These are phyloP conservation scores for Blumeria graminis DNA, from an alignment of 2,329 filamentous ascomycete species.

Conservation along the genomic window DNA sequence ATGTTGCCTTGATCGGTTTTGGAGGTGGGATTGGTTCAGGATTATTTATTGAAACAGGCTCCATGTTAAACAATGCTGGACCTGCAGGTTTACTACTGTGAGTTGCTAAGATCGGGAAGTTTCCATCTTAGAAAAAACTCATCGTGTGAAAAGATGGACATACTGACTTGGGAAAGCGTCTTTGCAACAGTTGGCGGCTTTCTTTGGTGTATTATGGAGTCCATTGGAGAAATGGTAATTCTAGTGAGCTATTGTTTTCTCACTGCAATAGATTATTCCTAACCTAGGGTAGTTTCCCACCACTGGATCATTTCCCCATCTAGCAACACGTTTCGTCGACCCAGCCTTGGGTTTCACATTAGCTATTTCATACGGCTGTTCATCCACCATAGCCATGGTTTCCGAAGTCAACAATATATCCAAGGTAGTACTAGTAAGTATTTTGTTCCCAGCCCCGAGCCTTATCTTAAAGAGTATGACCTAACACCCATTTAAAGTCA, in stretches of 20 bases:
- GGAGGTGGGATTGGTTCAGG: constrained; percentile 32
- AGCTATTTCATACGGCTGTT: constrained; percentile 9
- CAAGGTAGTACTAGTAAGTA: too few relatives aligned
- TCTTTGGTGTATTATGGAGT: constrained; percentile 25
- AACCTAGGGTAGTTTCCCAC: constrained; percentile 20
- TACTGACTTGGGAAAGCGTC: constrained; percentile 12
- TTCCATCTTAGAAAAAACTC: too few relatives aligned
- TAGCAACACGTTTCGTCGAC: constrained; percentile 20
- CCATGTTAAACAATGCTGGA: constrained; percentile 27
- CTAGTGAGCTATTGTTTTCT: background rate
- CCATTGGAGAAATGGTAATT: constrained; percentile 27
- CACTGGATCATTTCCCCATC: constrained; percentile 26
- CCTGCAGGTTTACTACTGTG: constrained; percentile 26
- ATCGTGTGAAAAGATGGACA: background rate
- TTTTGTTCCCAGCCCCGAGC: too few relatives aligned
- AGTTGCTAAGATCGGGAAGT: background rate
- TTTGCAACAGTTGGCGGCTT: constrained; percentile 27
- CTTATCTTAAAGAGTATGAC: too few relatives aligned
- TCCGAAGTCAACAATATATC: constrained; percentile 6
- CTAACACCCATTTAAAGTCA: background rate
- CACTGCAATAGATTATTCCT: background rate
- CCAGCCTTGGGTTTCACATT: constrained; percentile 30
- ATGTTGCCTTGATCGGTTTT: constrained; percentile 34
- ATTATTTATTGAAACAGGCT: constrained; percentile 28
- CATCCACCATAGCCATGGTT: constrained; percentile 12